These are phyloP conservation scores for Apiospora arundinis DNA, from an alignment of 2,329 filamentous ascomycete genomes.

Conservation along the genomic window DNA sequence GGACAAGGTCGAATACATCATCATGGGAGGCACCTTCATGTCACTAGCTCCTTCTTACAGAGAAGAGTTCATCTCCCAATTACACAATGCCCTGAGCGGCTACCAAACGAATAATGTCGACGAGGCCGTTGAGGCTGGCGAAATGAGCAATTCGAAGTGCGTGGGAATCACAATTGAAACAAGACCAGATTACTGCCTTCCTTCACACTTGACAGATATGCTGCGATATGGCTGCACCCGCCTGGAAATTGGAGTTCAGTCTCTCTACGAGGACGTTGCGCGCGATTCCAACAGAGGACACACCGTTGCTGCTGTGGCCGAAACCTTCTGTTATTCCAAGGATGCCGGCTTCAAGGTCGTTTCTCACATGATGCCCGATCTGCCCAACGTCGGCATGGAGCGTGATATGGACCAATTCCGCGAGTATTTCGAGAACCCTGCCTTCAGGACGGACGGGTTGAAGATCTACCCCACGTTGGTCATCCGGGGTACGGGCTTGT, in stretches of 20 bases:
- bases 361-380: slow-evolving; percentile 99
- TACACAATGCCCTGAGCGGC: slow-evolving; percentile 95
- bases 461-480: slow-evolving; percentile 99
- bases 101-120: slow-evolving; percentile 95
- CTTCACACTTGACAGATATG: slow-evolving; percentile 95
- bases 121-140: slow-evolving; percentile 90
- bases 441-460: slow-evolving; percentile 92
- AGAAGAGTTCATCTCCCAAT: slow-evolving; percentile 90
- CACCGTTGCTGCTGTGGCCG: slow-evolving; percentile 91
- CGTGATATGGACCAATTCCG: slow-evolving; percentile 95
- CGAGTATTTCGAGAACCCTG: slow-evolving; percentile 97
- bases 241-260: slow-evolving; percentile 94
- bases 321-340: slow-evolving; percentile 97
- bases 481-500: slow-evolving; percentile 93
- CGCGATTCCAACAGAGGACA: slow-evolving; percentile 96
- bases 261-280: slow-evolving; percentile 97
- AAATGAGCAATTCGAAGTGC: slow-evolving; percentile 97
- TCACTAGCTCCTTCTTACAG: slow-evolving; percentile 88
- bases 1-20: slow-evolving; percentile 99
- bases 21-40: slow-evolving; percentile 99
- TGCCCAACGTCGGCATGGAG: slow-evolving; percentile 98
- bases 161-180: slow-evolving; percentile 99
- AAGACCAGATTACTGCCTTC: slow-evolving; percentile 92
- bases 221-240: slow-evolving; percentile 96
- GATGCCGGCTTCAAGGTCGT: slow-evolving; percentile 99